A percentile compares a stretch with the other conserved stretches of the same genome.
phyloP scores from a whole-genome alignment of 768 basidiomycete species.

The Mycena floridula region DNA sequence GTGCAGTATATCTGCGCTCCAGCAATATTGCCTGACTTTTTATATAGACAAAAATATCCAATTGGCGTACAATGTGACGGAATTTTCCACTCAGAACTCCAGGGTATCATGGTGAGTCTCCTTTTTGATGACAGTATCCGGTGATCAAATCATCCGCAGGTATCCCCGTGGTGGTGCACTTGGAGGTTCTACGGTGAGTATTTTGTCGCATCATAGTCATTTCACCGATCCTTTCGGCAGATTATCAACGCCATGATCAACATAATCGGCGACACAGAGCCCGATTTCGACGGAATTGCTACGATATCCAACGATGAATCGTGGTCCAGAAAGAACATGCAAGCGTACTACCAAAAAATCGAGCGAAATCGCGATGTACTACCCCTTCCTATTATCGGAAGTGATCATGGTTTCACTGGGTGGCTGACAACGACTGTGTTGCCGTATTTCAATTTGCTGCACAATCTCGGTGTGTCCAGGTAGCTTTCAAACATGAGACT shows the following conservation, averaged over 20 bases:
- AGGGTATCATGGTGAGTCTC: slow-evolving; percentile 11
- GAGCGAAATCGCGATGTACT: slow-evolving; percentile 18
- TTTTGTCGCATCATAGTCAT: not conserved
- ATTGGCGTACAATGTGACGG: slow-evolving; percentile 16
- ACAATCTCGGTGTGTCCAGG: too few relatives aligned
- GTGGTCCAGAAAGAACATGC: slow-evolving; percentile 24
- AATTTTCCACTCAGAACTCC: slow-evolving; percentile 15
- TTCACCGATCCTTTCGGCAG: slow-evolving; percentile 7
- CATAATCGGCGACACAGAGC: slow-evolving; percentile 16
- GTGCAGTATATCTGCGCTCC: not conserved
- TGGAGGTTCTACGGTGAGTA: slow-evolving; percentile 23
- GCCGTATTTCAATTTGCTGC: too few relatives aligned
- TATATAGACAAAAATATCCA: slow-evolving; percentile 23
- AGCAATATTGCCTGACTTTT: not conserved
- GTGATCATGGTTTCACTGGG: slow-evolving; percentile 23
- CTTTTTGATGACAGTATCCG: not conserved
- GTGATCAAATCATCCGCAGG: too few relatives aligned
- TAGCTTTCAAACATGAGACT: too few relatives aligned
- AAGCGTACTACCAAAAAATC: slow-evolving; percentile 21
- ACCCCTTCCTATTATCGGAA: slow-evolving; percentile 4
- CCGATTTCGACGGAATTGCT: slow-evolving; percentile 21
- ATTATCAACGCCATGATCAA: slow-evolving; percentile 25
- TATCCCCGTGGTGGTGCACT: slow-evolving; percentile 23
- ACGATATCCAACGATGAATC: slow-evolving; percentile 18
- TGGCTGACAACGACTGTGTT: too few relatives aligned